Evolutionary conservation across 2,329 filamentous ascomycete genomes (phyloP), one percentile per base, ranked within the genome.

Genomic region (Aspergillus oerlinghausenensis): DNA sequence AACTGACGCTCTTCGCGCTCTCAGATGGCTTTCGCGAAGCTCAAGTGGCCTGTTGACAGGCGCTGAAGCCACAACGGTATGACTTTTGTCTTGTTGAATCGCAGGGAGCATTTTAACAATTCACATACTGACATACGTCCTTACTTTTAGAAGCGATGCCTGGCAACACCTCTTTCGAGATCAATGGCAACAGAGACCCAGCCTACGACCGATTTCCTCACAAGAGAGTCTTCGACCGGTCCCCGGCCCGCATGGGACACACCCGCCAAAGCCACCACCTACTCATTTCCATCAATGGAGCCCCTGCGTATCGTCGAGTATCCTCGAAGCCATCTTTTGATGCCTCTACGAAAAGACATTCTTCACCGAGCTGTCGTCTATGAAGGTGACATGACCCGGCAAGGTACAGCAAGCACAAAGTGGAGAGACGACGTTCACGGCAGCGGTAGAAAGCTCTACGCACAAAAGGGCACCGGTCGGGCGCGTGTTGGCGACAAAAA

Each of bases 291-390:
- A 38, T 84, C 86, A 10, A 86, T 97, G 76, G 92, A 97, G 75
- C 94, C 94, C 25, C 79, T 86, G 50, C 81, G 85, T 51, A 88
- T 95, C 73, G 85, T 90, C 70, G 77, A 84, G 67, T 97, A 92
- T 80, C 87, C 89, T 43, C 80, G 86, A 59, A 88, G 89, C 68
- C 91, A 97, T 75, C 88, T 99, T 48, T 80, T 89, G 70, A 84
- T 97, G 35, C 94, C 94, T 2, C 82, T 96, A 49, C 89, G 94
- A 58, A 87, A 88, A 72, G 94, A 99, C 74, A 86, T 99, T 63
- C 86, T 99, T 54, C 93, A 99, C 78, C 86, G 90, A 62, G 94
- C 94, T 57, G 85, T 99, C 57, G 79, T 96, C 65, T 97, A 88
- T 80, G 94, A 99, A 78, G 94, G 90, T 64, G 93, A 97, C 78